A percentile compares a stretch with the other conserved stretches of the same genome.
phyloP scores from a whole-genome alignment of 192 early-diverging fungal genomes.

The Podila clonocystis region DNA sequence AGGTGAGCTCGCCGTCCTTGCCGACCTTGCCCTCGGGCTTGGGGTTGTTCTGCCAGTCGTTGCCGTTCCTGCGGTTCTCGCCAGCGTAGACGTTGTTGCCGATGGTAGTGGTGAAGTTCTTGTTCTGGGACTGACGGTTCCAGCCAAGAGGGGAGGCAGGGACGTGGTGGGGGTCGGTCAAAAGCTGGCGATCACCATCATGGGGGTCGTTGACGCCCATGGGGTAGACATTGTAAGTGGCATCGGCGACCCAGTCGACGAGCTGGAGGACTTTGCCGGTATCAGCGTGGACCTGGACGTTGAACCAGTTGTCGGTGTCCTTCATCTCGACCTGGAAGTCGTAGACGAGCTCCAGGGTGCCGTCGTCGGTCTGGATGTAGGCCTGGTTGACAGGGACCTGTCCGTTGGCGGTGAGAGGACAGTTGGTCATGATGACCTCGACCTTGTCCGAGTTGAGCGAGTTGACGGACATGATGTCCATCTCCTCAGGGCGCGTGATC shows the following conservation, averaged over 20 bases:
- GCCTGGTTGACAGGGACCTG: constrained; percentile 71
- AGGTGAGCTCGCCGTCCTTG: constrained; percentile 58
- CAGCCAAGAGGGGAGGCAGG: constrained; percentile 77
- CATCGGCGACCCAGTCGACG: constrained; percentile 88
- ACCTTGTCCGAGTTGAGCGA: constrained; percentile 52
- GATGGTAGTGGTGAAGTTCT: constrained; percentile 73
- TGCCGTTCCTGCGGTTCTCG: constrained; percentile 78
- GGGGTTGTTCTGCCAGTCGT: constrained; percentile 78
- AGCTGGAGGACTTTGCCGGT: constrained; percentile 72
- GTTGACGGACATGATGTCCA: constrained; percentile 46
- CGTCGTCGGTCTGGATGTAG: constrained; percentile 70
- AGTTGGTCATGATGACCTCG: constrained; percentile 54
- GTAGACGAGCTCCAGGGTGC: constrained; percentile 78
- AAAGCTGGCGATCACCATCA: constrained; percentile 66
- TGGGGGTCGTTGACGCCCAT: constrained; percentile 84
- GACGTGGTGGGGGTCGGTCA: constrained; percentile 62
- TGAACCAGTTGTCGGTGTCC: constrained; percentile 80
- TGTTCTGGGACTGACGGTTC: constrained; percentile 70
- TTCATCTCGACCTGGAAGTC: constrained; percentile 82
- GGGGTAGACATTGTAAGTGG: constrained; percentile 84
- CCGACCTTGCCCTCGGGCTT: constrained; percentile 71
- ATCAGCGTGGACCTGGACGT: constrained; percentile 71
- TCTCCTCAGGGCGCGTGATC: constrained; percentile 55
- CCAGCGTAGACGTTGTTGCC: constrained; percentile 97
- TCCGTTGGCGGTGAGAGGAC: constrained; percentile 58